Evolutionary conservation across 2,329 filamentous ascomycete species (phyloP).

Genomic region (Colletotrichum limetticola): DNA sequence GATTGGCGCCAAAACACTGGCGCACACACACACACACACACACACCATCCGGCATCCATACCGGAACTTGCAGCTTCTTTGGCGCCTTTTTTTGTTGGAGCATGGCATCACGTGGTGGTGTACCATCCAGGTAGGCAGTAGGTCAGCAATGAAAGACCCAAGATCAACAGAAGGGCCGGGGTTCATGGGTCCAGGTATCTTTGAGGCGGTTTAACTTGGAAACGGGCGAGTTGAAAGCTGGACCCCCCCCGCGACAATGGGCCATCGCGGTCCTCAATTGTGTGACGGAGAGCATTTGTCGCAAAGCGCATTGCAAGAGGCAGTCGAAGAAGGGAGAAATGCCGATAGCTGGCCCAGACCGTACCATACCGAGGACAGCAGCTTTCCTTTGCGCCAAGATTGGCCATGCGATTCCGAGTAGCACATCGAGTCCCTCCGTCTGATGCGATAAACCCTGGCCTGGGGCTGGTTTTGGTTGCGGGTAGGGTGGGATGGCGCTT

Average conservation of each 20-base stretch:
- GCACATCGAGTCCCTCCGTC: background rate
- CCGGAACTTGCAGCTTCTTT: constrained; percentile 32
- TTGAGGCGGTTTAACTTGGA: constrained; percentile 9
- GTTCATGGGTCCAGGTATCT: background rate
- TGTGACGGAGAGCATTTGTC: constrained; percentile 10
- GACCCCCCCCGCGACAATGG: background rate
- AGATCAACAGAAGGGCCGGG: constrained; percentile 4
- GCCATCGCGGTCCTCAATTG: constrained; percentile 30
- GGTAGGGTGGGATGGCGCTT: constrained; percentile 24
- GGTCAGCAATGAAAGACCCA: constrained; percentile 1
- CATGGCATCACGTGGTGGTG: background rate
- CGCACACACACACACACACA: background rate
- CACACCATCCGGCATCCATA: constrained; percentile 1
- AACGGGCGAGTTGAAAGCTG: constrained; percentile 3
- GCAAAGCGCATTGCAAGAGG: background rate
- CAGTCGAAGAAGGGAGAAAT: background rate
- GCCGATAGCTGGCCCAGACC: background rate
- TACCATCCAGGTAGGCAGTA: constrained; percentile 31
- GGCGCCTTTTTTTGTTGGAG: constrained; percentile 6
- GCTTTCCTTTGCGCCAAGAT: constrained; percentile 2
- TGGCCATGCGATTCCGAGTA: background rate
- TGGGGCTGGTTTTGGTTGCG: background rate
- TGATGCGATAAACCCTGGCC: background rate
- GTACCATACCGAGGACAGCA: background rate
- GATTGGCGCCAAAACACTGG: constrained; percentile 25